These are phyloP conservation scores for Spiraea crenata DNA, from an alignment of 331 rosid species.

Conservation along the genomic window DNA sequence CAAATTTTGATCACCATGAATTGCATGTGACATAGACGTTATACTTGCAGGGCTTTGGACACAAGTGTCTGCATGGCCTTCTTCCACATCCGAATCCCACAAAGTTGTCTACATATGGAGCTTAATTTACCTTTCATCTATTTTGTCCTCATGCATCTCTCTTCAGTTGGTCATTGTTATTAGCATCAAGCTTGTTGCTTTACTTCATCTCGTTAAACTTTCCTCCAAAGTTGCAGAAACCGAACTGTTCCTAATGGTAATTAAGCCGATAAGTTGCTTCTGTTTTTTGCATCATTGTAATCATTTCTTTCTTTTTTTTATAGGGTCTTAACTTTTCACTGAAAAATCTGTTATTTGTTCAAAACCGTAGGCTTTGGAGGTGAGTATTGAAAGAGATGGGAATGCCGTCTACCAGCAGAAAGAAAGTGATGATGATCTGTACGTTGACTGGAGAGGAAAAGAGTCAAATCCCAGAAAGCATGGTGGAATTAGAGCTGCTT, in stretches of 20 bases:
- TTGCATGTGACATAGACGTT: background rate
- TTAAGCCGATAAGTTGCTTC: too few relatives aligned
- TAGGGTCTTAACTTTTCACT: too few relatives aligned
- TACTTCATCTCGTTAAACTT: too few relatives aligned
- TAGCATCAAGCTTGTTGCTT: too few relatives aligned
- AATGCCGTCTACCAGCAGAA: background rate
- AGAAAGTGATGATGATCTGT: conserved; percentile 6
- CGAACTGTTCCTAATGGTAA: too few relatives aligned
- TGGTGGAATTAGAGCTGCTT: conserved; percentile 37
- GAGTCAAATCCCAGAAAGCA: conserved; percentile 24
- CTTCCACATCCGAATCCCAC: background rate
- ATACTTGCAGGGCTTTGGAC: background rate
- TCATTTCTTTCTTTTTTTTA: background rate
- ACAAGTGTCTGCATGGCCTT: conserved; percentile 17
- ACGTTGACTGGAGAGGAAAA: conserved; percentile 31
- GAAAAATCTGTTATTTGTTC: too few relatives aligned
- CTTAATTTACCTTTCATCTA: too few relatives aligned
- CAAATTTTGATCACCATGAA: background rate
- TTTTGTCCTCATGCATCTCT: background rate
- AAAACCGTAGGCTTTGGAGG: conserved; percentile 13
- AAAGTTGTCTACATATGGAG: background rate
- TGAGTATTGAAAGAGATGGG: background rate
- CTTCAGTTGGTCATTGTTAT: too few relatives aligned
- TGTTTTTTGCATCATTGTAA: background rate
- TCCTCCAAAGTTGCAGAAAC: background rate